Percentiles rank a stretch among this genome's conserved stretches.
Evolutionary conservation across 192 early-diverging fungal species (phyloP).

Genomic region (Coemansia sp.): DNA sequence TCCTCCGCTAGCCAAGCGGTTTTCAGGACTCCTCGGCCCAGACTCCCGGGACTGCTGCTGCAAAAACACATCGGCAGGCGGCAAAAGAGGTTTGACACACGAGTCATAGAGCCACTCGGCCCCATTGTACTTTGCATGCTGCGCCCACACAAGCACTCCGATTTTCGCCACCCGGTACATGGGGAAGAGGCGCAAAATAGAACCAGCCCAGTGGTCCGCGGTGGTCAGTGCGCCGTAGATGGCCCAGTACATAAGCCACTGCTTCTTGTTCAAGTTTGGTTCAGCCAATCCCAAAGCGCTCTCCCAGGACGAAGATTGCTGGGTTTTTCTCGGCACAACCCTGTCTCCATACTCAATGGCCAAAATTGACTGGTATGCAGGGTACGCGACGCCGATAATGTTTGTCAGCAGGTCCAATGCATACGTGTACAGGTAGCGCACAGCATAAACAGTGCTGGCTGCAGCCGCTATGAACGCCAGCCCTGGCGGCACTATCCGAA

Average conservation of each 20-base stretch:
- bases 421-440: conserved; percentile 39
- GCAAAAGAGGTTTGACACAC: conserved; percentile 39
- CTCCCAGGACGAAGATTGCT: conserved; percentile 3
- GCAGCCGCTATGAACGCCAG: conserved; percentile 39
- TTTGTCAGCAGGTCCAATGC: conserved; percentile 47
- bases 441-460: conserved; percentile 28
- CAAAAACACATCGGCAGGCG: conserved; percentile 11
- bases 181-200: conserved; percentile 43
- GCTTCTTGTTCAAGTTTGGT: conserved; percentile 44
- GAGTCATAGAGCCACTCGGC: conserved; percentile 48
- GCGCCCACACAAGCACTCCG: conserved; percentile 43
- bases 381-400: conserved; percentile 43
- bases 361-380: conserved; percentile 50
- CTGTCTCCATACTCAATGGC: conserved; percentile 40
- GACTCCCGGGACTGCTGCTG: not conserved
- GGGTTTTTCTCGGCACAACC: not conserved
- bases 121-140: conserved; percentile 47
- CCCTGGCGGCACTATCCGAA: conserved; percentile 32
- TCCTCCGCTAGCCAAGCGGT: no score
- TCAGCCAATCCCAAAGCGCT: conserved; percentile 20
- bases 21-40: no score
- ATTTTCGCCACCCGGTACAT: conserved; percentile 46
- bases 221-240: conserved; percentile 46
- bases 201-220: conserved; percentile 47
- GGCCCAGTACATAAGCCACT: conserved; percentile 51